Evolutionary conservation across 345 rosid genomes (phyloP).

Genomic region (Eucalyptus tenuipes): DNA sequence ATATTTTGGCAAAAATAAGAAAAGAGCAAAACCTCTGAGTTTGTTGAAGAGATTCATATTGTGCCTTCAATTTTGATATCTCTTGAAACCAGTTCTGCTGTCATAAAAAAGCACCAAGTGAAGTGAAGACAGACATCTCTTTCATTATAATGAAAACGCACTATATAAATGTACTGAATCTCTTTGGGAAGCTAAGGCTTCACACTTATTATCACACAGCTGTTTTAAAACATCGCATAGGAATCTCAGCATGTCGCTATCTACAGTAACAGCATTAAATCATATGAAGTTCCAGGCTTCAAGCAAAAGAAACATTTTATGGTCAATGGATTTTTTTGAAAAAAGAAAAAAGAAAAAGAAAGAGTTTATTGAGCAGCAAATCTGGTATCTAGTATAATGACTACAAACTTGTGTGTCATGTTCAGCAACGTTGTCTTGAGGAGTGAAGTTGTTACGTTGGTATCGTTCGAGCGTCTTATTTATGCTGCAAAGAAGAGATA

Average conservation of each 20-base stretch:
- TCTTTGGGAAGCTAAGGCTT: background rate
- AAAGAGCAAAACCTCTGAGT: constrained; percentile 47
- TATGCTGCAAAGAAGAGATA: constrained; percentile 13
- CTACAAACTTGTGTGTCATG: constrained; percentile 53
- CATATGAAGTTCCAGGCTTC: background rate
- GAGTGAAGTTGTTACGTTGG: constrained; percentile 49
- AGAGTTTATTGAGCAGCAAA: background rate
- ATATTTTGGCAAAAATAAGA: background rate
- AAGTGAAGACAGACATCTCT: background rate
- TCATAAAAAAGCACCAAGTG: background rate
- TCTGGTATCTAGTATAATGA: background rate
- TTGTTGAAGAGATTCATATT: constrained; percentile 71
- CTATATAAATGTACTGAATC: background rate
- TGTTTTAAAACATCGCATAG: background rate
- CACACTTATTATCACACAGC: background rate
- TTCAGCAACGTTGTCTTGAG: constrained; percentile 40
- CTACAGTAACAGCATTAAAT: background rate
- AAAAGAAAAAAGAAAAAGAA: background rate
- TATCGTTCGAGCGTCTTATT: constrained; percentile 62
- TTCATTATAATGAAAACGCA: background rate
- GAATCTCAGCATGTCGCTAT: background rate
- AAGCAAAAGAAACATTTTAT: background rate
- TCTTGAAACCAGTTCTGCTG: constrained; percentile 75
- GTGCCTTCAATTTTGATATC: constrained; percentile 57
- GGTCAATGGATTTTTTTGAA: background rate